Conservation (phyloP, 2,329 filamentous ascomycete genomes). For the Cadophora sp. region DNA sequence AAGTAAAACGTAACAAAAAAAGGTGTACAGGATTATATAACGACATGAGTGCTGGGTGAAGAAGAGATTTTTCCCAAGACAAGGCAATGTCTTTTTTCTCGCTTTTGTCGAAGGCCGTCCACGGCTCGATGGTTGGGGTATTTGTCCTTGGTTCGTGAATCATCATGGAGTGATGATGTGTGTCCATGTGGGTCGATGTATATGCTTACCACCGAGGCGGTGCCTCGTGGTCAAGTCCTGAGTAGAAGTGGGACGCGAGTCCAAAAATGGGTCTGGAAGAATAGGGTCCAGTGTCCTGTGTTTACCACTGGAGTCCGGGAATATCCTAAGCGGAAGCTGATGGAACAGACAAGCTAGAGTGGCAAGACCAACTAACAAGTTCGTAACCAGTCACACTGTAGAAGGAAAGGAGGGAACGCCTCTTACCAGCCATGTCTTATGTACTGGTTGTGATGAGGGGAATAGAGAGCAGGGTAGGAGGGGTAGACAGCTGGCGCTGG, state of each 20-base stretch:
- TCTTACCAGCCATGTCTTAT: slow-evolving; percentile 20
- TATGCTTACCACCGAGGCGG: slow-evolving; percentile 1
- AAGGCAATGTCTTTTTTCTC: slow-evolving; percentile 22
- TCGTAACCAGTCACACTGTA: slow-evolving; percentile 30
- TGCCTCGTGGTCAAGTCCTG: slow-evolving; percentile 5
- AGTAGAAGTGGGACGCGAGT: slow-evolving; percentile 2
- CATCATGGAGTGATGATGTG: slow-evolving; percentile 16
- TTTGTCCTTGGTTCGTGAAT: slow-evolving; percentile 9
- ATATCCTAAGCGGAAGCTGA: slow-evolving; percentile 23
- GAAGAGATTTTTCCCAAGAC: slow-evolving; percentile 14
- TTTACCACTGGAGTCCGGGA: slow-evolving; percentile 32
- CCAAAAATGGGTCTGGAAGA: slow-evolving; percentile 20
- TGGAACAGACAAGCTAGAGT: slow-evolving; percentile 24
- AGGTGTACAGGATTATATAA: slow-evolving; percentile 37
- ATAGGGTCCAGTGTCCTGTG: slow-evolving; percentile 32
- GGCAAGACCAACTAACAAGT: slow-evolving; percentile 22
- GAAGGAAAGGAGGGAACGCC: slow-evolving; percentile 20
- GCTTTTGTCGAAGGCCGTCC: slow-evolving; percentile 24
- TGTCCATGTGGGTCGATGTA: not conserved
- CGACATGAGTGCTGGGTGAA: slow-evolving; percentile 26
- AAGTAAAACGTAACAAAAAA: slow-evolving; percentile 22
- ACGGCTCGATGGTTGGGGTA: slow-evolving; percentile 17
- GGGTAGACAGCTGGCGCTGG: slow-evolving; percentile 31
- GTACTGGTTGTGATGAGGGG: slow-evolving; percentile 27
- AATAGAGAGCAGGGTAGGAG: slow-evolving; percentile 30